These are phyloP conservation scores for Pichia exigua DNA, from an alignment of 805 yeast genomes.

Conservation along the genomic window DNA sequence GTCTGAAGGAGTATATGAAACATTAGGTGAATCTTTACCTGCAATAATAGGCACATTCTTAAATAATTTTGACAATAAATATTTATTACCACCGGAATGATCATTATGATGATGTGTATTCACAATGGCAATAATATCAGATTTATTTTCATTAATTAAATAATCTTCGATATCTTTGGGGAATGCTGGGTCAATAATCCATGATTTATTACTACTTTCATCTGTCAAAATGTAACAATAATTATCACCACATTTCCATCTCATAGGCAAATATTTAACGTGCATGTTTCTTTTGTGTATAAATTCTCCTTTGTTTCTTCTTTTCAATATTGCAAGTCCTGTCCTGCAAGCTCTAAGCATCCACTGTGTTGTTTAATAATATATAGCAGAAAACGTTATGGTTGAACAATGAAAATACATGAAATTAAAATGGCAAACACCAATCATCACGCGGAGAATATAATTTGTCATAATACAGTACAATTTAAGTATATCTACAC, in stretches of 20 bases:
- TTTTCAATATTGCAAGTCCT: background rate
- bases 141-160: conserved; percentile 24
- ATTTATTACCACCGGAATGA: conserved; percentile 81
- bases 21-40: conserved; percentile 74
- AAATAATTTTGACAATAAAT: conserved; percentile 23
- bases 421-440: background rate
- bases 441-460: conserved; percentile 3
- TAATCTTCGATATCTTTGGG: conserved; percentile 59
- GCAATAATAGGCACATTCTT: conserved; percentile 64
- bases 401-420: background rate
- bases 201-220: conserved; percentile 53
- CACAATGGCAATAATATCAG: conserved; percentile 65
- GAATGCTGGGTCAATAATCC: conserved; percentile 91
- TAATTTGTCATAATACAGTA: background rate
- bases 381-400: background rate
- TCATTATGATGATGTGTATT: conserved; percentile 97
- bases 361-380: background rate
- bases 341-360: background rate
- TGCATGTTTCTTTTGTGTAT: conserved; percentile 55
- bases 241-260: conserved; percentile 93
- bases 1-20: conserved; percentile 63
- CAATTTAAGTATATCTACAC: background rate
- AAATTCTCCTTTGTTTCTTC: background rate
- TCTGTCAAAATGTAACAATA: conserved; percentile 78
- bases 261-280: conserved; percentile 74